Conservation (phyloP, 257 asterid genomes). For the Solanum sejunctum region DNA sequence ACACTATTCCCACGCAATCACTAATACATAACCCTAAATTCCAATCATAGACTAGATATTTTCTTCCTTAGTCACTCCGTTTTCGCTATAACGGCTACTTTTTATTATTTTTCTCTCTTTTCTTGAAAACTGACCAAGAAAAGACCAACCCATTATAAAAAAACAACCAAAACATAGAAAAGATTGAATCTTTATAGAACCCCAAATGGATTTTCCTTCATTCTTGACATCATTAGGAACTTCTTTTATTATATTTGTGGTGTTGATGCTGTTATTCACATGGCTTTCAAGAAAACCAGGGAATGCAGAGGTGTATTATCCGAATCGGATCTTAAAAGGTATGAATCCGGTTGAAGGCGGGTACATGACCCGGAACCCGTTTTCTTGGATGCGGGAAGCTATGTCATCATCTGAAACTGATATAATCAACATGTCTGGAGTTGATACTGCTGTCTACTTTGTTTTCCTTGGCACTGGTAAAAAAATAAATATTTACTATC, state of each 20-base stretch:
- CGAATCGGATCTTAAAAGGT: constrained; percentile 71
- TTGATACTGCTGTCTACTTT: constrained; percentile 92
- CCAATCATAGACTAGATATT: neutral
- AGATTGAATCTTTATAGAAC: neutral
- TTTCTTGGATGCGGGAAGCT: constrained; percentile 84
- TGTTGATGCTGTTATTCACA: constrained; percentile 56
- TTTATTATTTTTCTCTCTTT: neutral
- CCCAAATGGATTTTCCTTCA: constrained; percentile 63
- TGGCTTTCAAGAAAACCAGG: constrained; percentile 65
- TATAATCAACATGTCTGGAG: constrained; percentile 62
- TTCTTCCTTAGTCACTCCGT: neutral
- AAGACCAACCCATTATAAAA: neutral
- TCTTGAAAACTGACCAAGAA: neutral
- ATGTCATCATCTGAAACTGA: constrained; percentile 69
- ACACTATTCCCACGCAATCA: neutral
- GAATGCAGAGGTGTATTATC: constrained; percentile 57
- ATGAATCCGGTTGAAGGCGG: constrained; percentile 65
- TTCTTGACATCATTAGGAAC: constrained; percentile 81
- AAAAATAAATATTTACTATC: no score
- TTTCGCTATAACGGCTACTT: constrained; percentile 1
- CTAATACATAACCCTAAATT: neutral
- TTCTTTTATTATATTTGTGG: constrained; percentile 53
- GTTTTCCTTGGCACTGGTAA: constrained; percentile 80
- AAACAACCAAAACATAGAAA: neutral
- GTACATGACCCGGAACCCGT: constrained; percentile 51